Conservation (phyloP, 768 basidiomycete genomes). For the Candolleomyces eurysporus region DNA sequence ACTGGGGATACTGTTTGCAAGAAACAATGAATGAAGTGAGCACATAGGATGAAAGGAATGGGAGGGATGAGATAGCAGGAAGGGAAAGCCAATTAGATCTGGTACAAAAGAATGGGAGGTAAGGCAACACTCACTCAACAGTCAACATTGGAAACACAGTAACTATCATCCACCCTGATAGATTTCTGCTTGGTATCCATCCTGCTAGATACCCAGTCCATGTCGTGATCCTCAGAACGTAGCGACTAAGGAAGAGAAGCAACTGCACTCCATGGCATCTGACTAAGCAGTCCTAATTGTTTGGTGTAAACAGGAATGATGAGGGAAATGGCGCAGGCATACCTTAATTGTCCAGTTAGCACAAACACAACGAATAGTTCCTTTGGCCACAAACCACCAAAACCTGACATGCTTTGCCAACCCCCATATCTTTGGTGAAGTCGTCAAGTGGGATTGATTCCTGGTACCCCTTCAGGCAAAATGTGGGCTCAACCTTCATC, state of each 20-base stretch:
- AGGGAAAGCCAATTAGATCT: too few species aligned
- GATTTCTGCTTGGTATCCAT: conserved; percentile 62
- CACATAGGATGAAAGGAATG: too few species aligned
- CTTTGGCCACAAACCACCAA: conserved; percentile 92
- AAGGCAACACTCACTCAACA: too few species aligned
- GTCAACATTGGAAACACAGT: too few species aligned
- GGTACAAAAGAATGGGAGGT: too few species aligned
- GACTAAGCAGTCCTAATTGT: conserved; percentile 68
- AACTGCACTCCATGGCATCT: conserved; percentile 83
- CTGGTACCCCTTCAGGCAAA: conserved; percentile 74
- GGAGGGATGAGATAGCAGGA: too few species aligned
- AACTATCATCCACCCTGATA: conserved; percentile 71
- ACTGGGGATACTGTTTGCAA: conserved; percentile 90
- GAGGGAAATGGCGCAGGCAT: too few species aligned
- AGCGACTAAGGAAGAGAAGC: conserved; percentile 75
- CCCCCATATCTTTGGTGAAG: conserved; percentile 55
- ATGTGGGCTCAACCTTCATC: conserved; percentile 78
- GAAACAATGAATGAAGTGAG: too few species aligned
- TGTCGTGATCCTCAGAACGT: conserved; percentile 58
- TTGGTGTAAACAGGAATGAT: too few species aligned
- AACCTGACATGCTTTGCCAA: conserved; percentile 88
- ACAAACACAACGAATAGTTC: conserved; percentile 66
- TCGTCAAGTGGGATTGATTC: conserved; percentile 60
- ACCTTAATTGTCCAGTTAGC: too few species aligned
- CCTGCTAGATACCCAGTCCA: conserved; percentile 61